Evolutionary conservation across 2,329 filamentous ascomycete genomes (phyloP).

Genomic region (Pezicula carpinea): DNA sequence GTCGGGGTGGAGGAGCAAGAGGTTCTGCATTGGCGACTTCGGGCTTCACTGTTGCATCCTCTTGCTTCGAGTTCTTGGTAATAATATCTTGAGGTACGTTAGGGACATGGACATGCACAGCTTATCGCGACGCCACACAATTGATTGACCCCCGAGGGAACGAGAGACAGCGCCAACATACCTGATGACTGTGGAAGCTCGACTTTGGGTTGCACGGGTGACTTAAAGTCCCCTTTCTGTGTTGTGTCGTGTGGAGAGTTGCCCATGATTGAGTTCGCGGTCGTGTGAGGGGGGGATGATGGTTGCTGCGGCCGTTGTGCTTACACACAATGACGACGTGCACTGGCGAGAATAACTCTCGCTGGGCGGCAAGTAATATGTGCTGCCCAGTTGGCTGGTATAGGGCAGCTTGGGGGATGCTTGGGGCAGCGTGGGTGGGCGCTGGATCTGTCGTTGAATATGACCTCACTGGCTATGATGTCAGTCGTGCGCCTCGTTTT

Average conservation of each 20-base stretch:
- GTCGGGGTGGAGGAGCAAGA: conserved; percentile 67
- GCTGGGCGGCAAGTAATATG: background rate
- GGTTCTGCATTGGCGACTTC: conserved; percentile 57
- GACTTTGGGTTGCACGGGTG: conserved; percentile 19
- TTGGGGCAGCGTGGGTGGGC: no score
- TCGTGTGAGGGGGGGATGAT: conserved; percentile 3
- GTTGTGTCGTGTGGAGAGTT: conserved; percentile 17
- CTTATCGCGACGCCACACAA: background rate
- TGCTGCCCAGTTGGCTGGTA: background rate
- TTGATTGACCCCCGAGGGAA: background rate
- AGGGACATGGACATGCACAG: background rate
- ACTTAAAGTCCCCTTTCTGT: conserved; percentile 20
- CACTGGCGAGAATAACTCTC: background rate
- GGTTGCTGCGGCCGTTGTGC: conserved; percentile 5
- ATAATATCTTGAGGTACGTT: conserved; percentile 28
- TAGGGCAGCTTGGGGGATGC: no score
- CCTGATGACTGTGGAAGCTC: conserved; percentile 14
- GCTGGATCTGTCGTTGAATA: no score
- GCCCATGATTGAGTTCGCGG: conserved; percentile 20
- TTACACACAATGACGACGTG: conserved; percentile 5
- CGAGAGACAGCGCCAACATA: conserved; percentile 10
- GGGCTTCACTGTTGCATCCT: conserved; percentile 34
- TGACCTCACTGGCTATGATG: no score
- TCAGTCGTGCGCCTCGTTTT: no score
- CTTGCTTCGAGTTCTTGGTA: conserved; percentile 40